Conservation (phyloP, 2,329 filamentous ascomycete species). For the Pseudogymnoascus sp. region DNA sequence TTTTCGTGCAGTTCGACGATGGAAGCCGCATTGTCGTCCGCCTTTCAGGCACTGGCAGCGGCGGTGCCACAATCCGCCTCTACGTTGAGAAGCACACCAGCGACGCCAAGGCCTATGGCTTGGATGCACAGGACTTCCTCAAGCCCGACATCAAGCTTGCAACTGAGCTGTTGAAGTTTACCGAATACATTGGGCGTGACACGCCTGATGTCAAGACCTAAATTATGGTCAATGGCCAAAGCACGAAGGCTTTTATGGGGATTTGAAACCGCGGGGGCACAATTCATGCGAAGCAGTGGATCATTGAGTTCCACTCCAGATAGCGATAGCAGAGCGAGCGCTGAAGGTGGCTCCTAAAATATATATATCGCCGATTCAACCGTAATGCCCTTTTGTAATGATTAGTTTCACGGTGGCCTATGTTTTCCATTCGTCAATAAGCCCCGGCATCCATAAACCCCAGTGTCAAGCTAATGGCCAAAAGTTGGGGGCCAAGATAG, state of each 20-base stretch:
- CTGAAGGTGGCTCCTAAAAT: not conserved
- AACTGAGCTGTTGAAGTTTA: slow-evolving; percentile 79
- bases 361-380: not conserved
- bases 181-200: slow-evolving; percentile 85
- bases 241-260: not conserved
- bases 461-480: not conserved
- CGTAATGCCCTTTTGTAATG: not conserved
- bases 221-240: not conserved
- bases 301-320: not conserved
- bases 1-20: slow-evolving; percentile 90
- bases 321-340: not conserved
- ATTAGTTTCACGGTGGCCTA: not conserved
- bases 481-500: not conserved
- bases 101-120: slow-evolving; percentile 67
- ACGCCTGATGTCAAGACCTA: slow-evolving; percentile 91
- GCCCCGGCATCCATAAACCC: not conserved
- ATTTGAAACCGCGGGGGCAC: not conserved
- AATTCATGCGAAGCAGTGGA: not conserved
- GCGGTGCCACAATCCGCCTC: slow-evolving; percentile 89
- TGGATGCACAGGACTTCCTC: slow-evolving; percentile 90
- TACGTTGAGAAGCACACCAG: slow-evolving; percentile 95
- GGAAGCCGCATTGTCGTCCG: slow-evolving; percentile 93
- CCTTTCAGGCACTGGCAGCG: slow-evolving; percentile 89
- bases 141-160: slow-evolving; percentile 83
- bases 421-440: not conserved